A percentile compares a stretch with the other conserved stretches of the same genome.
Evolutionary conservation across 2,329 filamentous ascomycete genomes (phyloP).

Genomic region (Fusarium humuli): DNA sequence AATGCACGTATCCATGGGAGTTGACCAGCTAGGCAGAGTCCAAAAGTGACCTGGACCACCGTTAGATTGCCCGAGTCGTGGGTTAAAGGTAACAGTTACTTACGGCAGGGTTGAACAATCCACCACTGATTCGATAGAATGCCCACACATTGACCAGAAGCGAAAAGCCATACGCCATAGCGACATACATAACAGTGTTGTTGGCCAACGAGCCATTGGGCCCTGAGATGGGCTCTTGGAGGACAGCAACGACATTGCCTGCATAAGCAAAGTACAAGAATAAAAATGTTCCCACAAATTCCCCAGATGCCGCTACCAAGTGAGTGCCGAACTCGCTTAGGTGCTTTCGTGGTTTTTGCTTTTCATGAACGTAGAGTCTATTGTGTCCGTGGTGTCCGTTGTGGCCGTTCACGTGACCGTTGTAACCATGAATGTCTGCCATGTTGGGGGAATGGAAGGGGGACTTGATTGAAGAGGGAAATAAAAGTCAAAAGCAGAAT

Average conservation of each 20-base stretch:
- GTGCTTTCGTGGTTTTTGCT: constrained; percentile 14
- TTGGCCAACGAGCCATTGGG: constrained; percentile 22
- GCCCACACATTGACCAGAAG: constrained; percentile 65
- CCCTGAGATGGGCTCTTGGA: constrained; percentile 24
- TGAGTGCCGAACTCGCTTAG: constrained; percentile 34
- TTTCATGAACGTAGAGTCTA: background rate
- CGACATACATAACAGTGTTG: constrained; percentile 33
- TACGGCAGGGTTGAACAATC: constrained; percentile 56
- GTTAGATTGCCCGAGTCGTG: background rate
- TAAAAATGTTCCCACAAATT: constrained; percentile 40
- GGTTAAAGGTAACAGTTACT: background rate
- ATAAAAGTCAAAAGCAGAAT: background rate
- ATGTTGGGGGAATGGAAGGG: constrained; percentile 4
- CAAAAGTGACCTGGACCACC: constrained; percentile 33
- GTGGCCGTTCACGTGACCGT: background rate
- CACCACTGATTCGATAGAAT: constrained; percentile 64
- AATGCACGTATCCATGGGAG: constrained; percentile 34
- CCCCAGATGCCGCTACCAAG: constrained; percentile 39
- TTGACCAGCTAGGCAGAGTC: constrained; percentile 35
- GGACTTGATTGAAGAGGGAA: constrained; percentile 5
- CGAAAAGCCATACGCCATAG: constrained; percentile 47
- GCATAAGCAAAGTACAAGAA: constrained; percentile 45
- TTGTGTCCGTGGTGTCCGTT: background rate
- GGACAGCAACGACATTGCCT: constrained; percentile 37
- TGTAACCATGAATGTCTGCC: constrained; percentile 7